phyloP scores from a whole-genome alignment of 306 rosid genomes.

The Spatholobus suberectus region DNA sequence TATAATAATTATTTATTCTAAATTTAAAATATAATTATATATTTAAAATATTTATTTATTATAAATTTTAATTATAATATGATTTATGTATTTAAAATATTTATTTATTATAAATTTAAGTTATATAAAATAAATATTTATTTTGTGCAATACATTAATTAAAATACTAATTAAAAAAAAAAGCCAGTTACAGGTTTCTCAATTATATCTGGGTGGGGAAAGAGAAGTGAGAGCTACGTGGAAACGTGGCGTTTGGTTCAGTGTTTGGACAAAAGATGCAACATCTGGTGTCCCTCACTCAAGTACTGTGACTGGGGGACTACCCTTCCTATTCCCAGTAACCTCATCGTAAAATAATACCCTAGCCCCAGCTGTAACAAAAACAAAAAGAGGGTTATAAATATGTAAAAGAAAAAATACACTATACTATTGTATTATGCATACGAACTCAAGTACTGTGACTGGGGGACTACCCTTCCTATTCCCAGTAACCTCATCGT shows the following conservation, averaged over 20 bases:
- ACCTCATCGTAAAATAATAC: constrained; percentile 1
- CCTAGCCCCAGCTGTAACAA: constrained; percentile 12
- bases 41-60: no score
- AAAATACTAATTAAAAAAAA: no score
- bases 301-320: constrained; percentile 10
- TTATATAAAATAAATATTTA: no score
- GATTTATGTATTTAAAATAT: no score
- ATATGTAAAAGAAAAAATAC: neutral
- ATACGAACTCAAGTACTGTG: constrained; percentile 1
- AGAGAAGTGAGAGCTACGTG: constrained; percentile 16
- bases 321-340: constrained; percentile 1
- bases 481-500: neutral
- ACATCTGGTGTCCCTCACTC: neutral
- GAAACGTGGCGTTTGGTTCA: constrained; percentile 27
- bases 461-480: constrained; percentile 1
- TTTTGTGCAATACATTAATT: no score
- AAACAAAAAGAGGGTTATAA: neutral
- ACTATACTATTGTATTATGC: neutral
- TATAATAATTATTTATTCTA: no score
- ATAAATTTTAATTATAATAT: no score
- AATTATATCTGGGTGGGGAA: constrained; percentile 37
- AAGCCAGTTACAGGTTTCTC: neutral
- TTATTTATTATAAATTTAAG: no score
- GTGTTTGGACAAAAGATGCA: constrained; percentile 34
- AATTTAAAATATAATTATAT: no score